A percentile compares a stretch with the other conserved stretches of the same genome.
phyloP scores from a whole-genome alignment of 2,329 filamentous ascomycete genomes.

The Hymenoscyphus scutula region DNA sequence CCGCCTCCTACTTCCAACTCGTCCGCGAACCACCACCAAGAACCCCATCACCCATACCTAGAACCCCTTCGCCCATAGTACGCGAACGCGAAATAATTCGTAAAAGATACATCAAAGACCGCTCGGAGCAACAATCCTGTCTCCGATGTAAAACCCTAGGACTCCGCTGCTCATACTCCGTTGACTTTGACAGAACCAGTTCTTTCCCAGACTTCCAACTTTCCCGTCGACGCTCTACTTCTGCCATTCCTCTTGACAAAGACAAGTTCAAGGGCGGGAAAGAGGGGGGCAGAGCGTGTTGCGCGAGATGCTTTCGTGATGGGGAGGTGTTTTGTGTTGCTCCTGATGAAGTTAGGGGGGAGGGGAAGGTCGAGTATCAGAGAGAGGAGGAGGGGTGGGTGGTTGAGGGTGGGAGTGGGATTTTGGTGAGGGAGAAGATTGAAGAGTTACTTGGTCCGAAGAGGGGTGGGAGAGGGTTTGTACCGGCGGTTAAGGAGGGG shows the following conservation, averaged over 20 bases:
- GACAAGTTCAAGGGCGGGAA: neutral
- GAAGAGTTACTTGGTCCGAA: neutral
- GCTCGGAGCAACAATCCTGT: neutral
- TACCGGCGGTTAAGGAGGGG: neutral
- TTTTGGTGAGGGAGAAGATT: neutral
- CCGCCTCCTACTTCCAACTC: too few relatives aligned
- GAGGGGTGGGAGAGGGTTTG: neutral
- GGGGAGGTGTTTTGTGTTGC: neutral
- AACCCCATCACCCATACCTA: too few relatives aligned
- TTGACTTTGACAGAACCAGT: neutral
- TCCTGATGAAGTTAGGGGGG: neutral
- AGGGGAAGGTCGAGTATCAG: neutral
- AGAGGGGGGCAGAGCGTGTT: neutral
- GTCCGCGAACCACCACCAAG: too few relatives aligned
- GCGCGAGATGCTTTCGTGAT: neutral
- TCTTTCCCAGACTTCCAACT: too few relatives aligned
- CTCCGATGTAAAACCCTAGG: neutral
- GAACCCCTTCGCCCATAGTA: too few relatives aligned
- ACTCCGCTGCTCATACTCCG: neutral
- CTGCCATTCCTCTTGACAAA: neutral
- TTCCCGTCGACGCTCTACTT: neutral
- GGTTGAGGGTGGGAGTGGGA: neutral
- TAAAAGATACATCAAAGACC: neutral
- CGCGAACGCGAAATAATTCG: neutral
- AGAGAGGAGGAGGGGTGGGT: slow-evolving; percentile 3